Base-by-base conservation (phyloP, 2,329 filamentous ascomycete genomes). In the Geosmithia morbida region DNA sequence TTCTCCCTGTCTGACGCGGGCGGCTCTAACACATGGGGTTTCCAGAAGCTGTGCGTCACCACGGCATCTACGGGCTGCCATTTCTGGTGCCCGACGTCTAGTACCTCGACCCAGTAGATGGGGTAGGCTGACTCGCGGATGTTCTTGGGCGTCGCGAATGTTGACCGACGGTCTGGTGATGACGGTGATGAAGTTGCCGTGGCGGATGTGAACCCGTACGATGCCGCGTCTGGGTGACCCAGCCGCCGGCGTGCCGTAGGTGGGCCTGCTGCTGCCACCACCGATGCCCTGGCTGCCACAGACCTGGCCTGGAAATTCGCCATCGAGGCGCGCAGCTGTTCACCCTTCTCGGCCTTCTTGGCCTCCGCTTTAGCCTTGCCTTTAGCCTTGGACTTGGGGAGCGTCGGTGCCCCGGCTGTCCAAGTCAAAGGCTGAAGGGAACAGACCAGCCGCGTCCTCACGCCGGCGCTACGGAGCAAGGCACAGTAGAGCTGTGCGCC, bases 21-120 rank as follows among this genome's bases (percentile, higher is more conserved):
- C 0, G 92, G 92, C 57, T 98, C 92, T 26, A 98, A 70, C 44
- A 76, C 80, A 29, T 72, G 74, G 0, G 87, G 78, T 50, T 85
- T 88, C 59, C 81, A 86, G 48, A 94, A 79, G 0, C 53, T 84
- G 48, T 77, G 73, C 0, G 89, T 94, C 2, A 92, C 87, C 0
- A 96, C 64, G 0, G 89, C 80, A 59, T 98, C 92, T 39, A 92
- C 78, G 0, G 87, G 76, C 48, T 95, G 77, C 92, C 92, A 98
- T 67, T 87, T 94, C 59, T 96, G 86, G 52, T 87, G 79, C 0
- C 85, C 84, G 47, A 80, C 71, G 52, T 96, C 89, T 53, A 95
- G 85, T 3, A 87, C 82, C 65, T 98, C 92, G 1, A 96, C 83
- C 92, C 92, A 98, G 59, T 88, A 97, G 2, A 97, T 74, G 0